Percentiles rank a stretch among this genome's conserved stretches.
phyloP scores from a whole-genome alignment of 371 early-diverging fungal species.

The Syncephalastrum contaminatum region DNA sequence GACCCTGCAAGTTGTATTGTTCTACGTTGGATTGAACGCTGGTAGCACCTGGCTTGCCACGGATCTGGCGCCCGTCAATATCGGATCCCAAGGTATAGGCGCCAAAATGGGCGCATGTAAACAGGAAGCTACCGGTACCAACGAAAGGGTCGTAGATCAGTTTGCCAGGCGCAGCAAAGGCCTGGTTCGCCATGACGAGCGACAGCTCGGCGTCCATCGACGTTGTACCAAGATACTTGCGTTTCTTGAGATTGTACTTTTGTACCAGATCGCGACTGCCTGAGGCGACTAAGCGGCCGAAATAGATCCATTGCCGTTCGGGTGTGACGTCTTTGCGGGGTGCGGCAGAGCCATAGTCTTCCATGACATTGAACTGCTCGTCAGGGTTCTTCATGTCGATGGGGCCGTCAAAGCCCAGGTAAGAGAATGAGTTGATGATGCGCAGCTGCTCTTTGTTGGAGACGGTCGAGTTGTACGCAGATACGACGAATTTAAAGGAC shows the following conservation, averaged over 20 bases:
- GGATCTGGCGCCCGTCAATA: slow-evolving; percentile 96
- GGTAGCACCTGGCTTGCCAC: slow-evolving; percentile 72
- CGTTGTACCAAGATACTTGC: slow-evolving; percentile 93
- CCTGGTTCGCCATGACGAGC: slow-evolving; percentile 95
- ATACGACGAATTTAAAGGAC: slow-evolving; percentile 84
- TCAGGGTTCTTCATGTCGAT: slow-evolving; percentile 87
- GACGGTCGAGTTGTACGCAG: slow-evolving; percentile 74
- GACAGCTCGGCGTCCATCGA: slow-evolving; percentile 98
- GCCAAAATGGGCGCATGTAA: slow-evolving; percentile 93
- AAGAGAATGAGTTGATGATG: slow-evolving; percentile 79
- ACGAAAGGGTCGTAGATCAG: slow-evolving; percentile 97
- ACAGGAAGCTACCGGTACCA: slow-evolving; percentile 92
- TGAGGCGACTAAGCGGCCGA: slow-evolving; percentile 70
- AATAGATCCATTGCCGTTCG: slow-evolving; percentile 56
- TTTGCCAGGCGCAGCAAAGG: slow-evolving; percentile 72
- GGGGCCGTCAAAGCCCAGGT: slow-evolving; percentile 71
- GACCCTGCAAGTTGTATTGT: slow-evolving; percentile 76
- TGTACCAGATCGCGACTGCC: slow-evolving; percentile 76
- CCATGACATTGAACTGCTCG: slow-evolving; percentile 72
- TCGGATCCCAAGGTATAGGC: slow-evolving; percentile 92
- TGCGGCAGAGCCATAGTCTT: slow-evolving; percentile 63
- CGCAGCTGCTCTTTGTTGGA: slow-evolving; percentile 67
- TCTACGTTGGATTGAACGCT: slow-evolving; percentile 67
- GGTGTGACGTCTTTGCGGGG: slow-evolving; percentile 37
- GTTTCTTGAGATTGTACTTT: slow-evolving; percentile 87